Evolutionary conservation across 1,284 basidiomycete genomes (phyloP).

Genomic region (Boletus calvinii): DNA sequence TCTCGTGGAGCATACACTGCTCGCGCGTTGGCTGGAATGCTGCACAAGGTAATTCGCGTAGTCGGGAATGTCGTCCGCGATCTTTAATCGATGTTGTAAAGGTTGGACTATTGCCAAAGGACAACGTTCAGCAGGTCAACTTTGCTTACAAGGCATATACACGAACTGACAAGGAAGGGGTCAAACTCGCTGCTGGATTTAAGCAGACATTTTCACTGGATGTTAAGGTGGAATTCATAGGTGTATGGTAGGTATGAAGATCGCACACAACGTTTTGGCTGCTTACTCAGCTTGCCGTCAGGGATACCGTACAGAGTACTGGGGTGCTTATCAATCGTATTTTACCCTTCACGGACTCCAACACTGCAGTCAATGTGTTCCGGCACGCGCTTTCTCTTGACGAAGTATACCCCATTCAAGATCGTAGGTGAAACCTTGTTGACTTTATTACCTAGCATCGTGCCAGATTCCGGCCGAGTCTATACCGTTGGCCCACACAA

Average conservation of each 20-base stretch:
- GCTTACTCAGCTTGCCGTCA: slow-evolving; percentile 25
- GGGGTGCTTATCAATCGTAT: slow-evolving; percentile 53
- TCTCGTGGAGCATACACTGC: slow-evolving; percentile 78
- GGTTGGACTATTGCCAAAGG: slow-evolving; percentile 59
- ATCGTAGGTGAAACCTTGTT: slow-evolving; percentile 2
- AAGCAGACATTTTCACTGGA: slow-evolving; percentile 63
- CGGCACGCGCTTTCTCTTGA: slow-evolving; percentile 65
- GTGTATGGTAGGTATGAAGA: slow-evolving; percentile 53
- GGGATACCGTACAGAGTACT: slow-evolving; percentile 70
- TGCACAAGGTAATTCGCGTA: slow-evolving; percentile 40
- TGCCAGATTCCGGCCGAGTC: slow-evolving; percentile 51
- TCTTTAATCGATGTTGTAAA: slow-evolving; percentile 20
- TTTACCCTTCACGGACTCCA: slow-evolving; percentile 63
- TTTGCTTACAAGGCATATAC: slow-evolving; percentile 69
- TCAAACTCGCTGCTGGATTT: slow-evolving; percentile 52
- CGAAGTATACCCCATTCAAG: slow-evolving; percentile 41
- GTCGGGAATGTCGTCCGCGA: background rate
- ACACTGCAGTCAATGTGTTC: slow-evolving; percentile 57
- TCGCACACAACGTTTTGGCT: background rate
- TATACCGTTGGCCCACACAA: slow-evolving; percentile 45
- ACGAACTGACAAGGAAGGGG: slow-evolving; percentile 44
- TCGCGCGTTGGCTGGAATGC: slow-evolving; percentile 67
- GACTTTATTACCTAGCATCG: slow-evolving; percentile 42
- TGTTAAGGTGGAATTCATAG: slow-evolving; percentile 62
- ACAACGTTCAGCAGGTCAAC: slow-evolving; percentile 57